These are phyloP conservation scores for Penicillium daleae DNA, from an alignment of 495 filamentous ascomycete species.

Conservation along the genomic window DNA sequence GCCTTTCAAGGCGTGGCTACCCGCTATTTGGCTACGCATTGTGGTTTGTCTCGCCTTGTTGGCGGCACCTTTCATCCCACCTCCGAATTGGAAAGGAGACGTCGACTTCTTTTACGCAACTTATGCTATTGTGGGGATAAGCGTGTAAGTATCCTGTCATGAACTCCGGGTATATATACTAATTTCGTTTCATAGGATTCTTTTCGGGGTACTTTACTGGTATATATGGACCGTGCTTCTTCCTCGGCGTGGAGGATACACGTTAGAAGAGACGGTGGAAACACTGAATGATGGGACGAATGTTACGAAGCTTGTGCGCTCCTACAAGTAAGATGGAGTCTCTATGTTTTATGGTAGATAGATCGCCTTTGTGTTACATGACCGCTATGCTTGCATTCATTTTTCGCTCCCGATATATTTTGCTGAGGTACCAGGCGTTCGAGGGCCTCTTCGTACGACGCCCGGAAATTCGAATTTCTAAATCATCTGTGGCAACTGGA, in stretches of 20 bases:
- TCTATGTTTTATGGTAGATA: no score
- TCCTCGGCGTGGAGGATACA: conserved; percentile 61
- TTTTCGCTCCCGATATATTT: no score
- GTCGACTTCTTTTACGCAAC: conserved; percentile 70
- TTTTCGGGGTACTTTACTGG: conserved; percentile 70
- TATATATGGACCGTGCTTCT: conserved; percentile 68
- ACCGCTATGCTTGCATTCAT: no score
- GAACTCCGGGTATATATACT: not conserved
- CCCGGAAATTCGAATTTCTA: no score
- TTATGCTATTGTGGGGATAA: conserved; percentile 72
- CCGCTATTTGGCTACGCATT: conserved; percentile 46
- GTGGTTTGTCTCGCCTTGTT: conserved; percentile 38
- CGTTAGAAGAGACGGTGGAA: conserved; percentile 60
- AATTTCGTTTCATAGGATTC: conserved; percentile 46
- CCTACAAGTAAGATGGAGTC: conserved; percentile 7
- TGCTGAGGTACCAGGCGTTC: no score
- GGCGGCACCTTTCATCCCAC: conserved; percentile 47
- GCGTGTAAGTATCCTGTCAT: conserved; percentile 57
- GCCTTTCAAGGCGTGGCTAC: conserved; percentile 70
- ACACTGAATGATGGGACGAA: conserved; percentile 62
- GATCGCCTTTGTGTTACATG: no score
- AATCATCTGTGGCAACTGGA: no score
- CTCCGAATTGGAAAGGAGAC: conserved; percentile 51
- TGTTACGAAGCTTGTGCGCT: conserved; percentile 57
- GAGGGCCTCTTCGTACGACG: no score